Conservation (phyloP, 345 rosid genomes). For the Aquilaria malaccensis region DNA sequence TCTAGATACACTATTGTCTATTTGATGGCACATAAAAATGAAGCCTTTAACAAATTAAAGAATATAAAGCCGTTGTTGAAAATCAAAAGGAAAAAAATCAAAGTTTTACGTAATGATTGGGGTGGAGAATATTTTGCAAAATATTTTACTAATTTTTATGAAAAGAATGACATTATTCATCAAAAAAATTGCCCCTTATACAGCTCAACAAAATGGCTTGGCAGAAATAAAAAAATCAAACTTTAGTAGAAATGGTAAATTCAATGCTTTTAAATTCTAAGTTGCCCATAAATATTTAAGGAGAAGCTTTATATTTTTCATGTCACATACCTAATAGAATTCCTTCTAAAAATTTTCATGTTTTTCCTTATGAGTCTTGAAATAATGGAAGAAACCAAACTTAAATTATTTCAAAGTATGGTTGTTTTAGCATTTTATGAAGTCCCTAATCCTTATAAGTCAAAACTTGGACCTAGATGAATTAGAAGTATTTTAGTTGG, state of each 20-base stretch:
- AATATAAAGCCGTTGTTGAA: background rate
- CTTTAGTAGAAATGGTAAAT: background rate
- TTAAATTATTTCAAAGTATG: slow-evolving; percentile 5
- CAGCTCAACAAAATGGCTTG: slow-evolving; percentile 3
- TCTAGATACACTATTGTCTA: background rate
- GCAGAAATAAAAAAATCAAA: background rate
- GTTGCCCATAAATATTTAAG: background rate
- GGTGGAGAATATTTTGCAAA: background rate
- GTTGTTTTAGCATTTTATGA: too few relatives aligned
- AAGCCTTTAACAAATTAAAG: background rate
- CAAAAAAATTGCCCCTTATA: background rate
- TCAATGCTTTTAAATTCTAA: background rate
- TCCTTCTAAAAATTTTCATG: background rate
- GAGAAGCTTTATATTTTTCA: background rate
- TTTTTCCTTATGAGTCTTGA: slow-evolving; percentile 7
- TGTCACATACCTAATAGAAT: slow-evolving; percentile 4
- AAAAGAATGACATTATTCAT: background rate
- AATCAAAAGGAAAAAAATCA: background rate
- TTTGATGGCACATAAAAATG: too few relatives aligned
- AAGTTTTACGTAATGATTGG: too few relatives aligned
- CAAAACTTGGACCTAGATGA: background rate
- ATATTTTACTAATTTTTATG: background rate
- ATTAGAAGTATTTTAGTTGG: background rate
- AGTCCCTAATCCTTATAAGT: too few relatives aligned
- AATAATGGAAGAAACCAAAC: background rate